Conservation (phyloP, 495 filamentous ascomycete species). For the Penicillium cinerascens region DNA sequence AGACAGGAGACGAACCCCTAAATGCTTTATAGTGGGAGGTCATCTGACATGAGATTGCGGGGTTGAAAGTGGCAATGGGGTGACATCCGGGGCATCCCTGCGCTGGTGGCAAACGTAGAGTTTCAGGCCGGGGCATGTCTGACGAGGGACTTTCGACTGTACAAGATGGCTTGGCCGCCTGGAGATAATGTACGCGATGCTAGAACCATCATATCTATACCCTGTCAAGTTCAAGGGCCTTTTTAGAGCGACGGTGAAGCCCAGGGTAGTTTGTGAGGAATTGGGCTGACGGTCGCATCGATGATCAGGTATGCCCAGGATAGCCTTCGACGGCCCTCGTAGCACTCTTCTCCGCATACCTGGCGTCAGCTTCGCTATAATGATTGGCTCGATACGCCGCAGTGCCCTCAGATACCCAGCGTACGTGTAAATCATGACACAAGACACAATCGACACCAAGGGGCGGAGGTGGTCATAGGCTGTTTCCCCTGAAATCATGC, state of each 20-base stretch:
- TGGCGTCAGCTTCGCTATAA: background rate
- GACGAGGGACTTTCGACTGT: background rate
- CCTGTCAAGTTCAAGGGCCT: background rate
- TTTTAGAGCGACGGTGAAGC: background rate
- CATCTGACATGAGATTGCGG: slow-evolving; percentile 28
- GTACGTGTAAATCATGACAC: slow-evolving; percentile 4
- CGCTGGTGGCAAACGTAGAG: slow-evolving; percentile 9
- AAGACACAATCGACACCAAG: background rate
- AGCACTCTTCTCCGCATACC: slow-evolving; percentile 3
- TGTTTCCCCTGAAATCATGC: slow-evolving; percentile 7
- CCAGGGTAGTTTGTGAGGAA: background rate
- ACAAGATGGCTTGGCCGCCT: background rate
- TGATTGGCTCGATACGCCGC: slow-evolving; percentile 4
- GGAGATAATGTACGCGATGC: background rate
- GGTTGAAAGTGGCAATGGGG: slow-evolving; percentile 17
- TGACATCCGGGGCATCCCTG: slow-evolving; percentile 21
- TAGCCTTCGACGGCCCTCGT: background rate
- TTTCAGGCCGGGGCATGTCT: slow-evolving; percentile 7
- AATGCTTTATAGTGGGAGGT: slow-evolving; percentile 19
- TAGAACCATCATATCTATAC: background rate
- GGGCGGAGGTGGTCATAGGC: background rate
- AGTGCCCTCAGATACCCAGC: background rate
- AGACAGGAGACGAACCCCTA: background rate
- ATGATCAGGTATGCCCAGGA: slow-evolving; percentile 8
- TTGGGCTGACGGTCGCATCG: slow-evolving; percentile 6